Evolutionary conservation across 1,139 yeast species (phyloP).

Genomic region (Protomyces gravidus): DNA sequence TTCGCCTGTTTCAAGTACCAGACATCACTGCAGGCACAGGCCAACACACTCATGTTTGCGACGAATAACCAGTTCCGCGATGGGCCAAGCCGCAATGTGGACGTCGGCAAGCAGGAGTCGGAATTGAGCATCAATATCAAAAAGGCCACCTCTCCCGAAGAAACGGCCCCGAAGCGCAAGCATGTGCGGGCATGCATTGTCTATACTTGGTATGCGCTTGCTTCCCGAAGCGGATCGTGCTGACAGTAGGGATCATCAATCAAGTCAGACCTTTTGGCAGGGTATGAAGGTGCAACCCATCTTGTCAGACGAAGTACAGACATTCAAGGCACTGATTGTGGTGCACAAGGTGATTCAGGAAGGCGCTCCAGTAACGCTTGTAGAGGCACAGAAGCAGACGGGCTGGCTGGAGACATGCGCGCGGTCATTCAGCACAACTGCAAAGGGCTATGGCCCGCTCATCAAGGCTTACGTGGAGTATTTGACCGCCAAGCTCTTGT

Average conservation of each 20-base stretch:
- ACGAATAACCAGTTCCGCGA: slow-evolving; percentile 27
- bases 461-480: slow-evolving; percentile 73
- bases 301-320: slow-evolving; percentile 73
- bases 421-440: slow-evolving; percentile 38
- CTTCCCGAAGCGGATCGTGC: slow-evolving; percentile 44
- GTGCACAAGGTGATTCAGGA: slow-evolving; percentile 94
- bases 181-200: slow-evolving; percentile 54
- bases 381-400: slow-evolving; percentile 73
- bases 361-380: slow-evolving; percentile 81
- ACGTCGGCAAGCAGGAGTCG: slow-evolving; percentile 28
- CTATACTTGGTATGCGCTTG: slow-evolving; percentile 16
- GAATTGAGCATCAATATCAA: slow-evolving; percentile 58
- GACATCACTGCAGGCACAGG: background rate
- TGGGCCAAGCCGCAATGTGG: slow-evolving; percentile 27
- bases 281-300: slow-evolving; percentile 75
- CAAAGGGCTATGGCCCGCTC: slow-evolving; percentile 60
- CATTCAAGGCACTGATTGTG: slow-evolving; percentile 82
- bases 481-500: slow-evolving; percentile 66
- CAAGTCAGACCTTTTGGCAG: slow-evolving; percentile 82
- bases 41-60: slow-evolving; percentile 2
- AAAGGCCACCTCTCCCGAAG: slow-evolving; percentile 83
- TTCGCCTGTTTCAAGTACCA: too few species aligned
- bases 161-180: slow-evolving; percentile 89
- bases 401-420: slow-evolving; percentile 58
- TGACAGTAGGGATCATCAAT: slow-evolving; percentile 95